Base-by-base conservation (phyloP, 805 yeast genomes). In the Saccharomyces paradoxus region DNA sequence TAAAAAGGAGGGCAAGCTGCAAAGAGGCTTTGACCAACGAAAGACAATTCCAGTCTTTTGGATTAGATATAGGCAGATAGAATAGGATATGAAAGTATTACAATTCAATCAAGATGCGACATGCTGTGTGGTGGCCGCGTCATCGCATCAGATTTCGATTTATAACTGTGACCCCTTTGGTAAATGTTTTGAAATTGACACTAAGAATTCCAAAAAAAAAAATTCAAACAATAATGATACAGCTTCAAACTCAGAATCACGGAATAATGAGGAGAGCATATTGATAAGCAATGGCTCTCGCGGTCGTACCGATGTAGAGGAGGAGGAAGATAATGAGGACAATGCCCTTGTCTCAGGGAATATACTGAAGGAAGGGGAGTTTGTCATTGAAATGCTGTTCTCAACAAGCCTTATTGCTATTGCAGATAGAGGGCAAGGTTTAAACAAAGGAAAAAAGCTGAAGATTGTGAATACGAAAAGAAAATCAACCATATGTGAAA, bases 81-180 rank as follows among this genome's bases (percentile, higher is more conserved):
- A 6, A 37, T 17, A 37, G 44, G 12, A 37, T 17, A 65, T 68
- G 71, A 79, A 77, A 62, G 78, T 75, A 56, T 74, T 87, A 74
- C 76, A 84, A 68, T 90, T 91, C 79, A 92, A 94, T 72, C 99
- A 92, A 76, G 97, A 92, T 72, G 84, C 84, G 56, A 78, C 77
- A 77, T 66, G 70, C 44, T 89, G 97, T 70, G 77, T 90, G 17
- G 86, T 94, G 0, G 81, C 86, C 1, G 94, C 95, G 1, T 77
- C 85, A 5, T 77, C 78, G 47, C 73, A 74, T 47, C 82, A 86
- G 12, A 84, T 87, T 67, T 80, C 80, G 61, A 87, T 92, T 49
- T 92, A 80, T 76, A 88, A 88, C 65, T 90, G 97, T 70, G 90
- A 87, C 59, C 96, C 96, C 14, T 86, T 88, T 69, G 91, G 91